phyloP scores from a whole-genome alignment of 805 yeast species.

The Candida incommunis region DNA sequence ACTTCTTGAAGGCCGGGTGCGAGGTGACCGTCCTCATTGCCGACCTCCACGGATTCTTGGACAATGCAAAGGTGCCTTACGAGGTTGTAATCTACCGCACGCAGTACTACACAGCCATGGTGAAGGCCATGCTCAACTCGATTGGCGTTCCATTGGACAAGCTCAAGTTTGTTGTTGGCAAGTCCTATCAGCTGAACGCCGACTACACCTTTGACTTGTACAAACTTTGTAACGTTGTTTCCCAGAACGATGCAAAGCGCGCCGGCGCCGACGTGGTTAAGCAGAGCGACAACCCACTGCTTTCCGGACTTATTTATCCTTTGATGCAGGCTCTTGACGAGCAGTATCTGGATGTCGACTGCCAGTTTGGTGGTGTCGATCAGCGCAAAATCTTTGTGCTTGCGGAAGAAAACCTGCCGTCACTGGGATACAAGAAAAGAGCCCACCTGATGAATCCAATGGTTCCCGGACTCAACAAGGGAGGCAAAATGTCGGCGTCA shows the following conservation, averaged over 20 bases:
- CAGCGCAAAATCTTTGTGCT: conserved; percentile 95
- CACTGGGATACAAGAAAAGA: conserved; percentile 87
- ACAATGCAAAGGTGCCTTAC: conserved; percentile 95
- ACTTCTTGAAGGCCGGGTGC: conserved; percentile 90
- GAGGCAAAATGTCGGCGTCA: conserved; percentile 96
- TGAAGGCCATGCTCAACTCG: conserved; percentile 73
- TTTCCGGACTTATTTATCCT: conserved; percentile 91
- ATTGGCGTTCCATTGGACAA: conserved; percentile 88
- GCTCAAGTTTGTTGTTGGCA: conserved; percentile 72
- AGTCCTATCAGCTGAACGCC: conserved; percentile 69
- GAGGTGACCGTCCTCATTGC: conserved; percentile 86
- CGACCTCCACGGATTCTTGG: conserved; percentile 91
- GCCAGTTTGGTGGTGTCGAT: conserved; percentile 97
- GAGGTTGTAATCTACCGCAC: conserved; percentile 86
- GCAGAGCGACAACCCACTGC: conserved; percentile 86
- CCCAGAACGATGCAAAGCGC: conserved; percentile 93
- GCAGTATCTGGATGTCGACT: conserved; percentile 75
- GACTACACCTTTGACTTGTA: conserved; percentile 84
- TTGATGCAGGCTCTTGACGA: conserved; percentile 98
- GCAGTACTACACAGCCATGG: conserved; percentile 68
- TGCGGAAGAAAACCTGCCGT: conserved; percentile 85
- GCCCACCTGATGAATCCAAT: conserved; percentile 97
- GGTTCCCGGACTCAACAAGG: conserved; percentile 96
- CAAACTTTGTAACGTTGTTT: conserved; percentile 67
- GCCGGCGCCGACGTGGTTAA: conserved; percentile 99